Evolutionary conservation across 148 eudicot genomes (phyloP).

Genomic region (Selenicereus undatus): DNA sequence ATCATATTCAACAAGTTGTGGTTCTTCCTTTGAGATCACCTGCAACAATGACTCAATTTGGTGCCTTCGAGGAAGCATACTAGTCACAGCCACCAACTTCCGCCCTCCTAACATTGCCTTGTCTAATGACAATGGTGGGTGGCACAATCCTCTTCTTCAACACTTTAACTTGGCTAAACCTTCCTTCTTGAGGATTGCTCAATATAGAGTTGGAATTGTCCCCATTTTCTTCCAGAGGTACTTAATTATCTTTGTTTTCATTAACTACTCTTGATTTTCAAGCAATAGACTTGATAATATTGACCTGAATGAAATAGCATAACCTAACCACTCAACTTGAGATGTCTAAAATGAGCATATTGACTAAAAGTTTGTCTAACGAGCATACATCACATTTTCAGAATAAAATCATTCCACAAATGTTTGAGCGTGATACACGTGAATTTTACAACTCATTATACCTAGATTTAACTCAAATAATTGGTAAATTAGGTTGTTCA

Average conservation of each 20-base stretch:
- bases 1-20: background rate
- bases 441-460: no score
- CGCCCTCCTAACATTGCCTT: background rate
- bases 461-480: no score
- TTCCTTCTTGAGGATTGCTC: background rate
- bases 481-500: no score
- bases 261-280: background rate
- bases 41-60: background rate
- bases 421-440: no score
- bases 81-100: background rate
- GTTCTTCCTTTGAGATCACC: background rate
- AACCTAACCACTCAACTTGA: no score
- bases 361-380: no score
- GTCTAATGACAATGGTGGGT: background rate
- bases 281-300: background rate
- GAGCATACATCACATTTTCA: no score
- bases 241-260: background rate
- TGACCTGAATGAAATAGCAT: no score
- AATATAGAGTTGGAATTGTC: background rate
- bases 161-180: background rate
- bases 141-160: background rate
- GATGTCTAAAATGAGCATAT: no score
- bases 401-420: no score
- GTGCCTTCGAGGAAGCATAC: background rate
- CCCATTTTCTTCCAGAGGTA: background rate